A percentile compares a stretch with the other conserved stretches of the same genome.
phyloP scores from a whole-genome alignment of 352 stramenopile genomes.

The Pythium dissotocum region DNA sequence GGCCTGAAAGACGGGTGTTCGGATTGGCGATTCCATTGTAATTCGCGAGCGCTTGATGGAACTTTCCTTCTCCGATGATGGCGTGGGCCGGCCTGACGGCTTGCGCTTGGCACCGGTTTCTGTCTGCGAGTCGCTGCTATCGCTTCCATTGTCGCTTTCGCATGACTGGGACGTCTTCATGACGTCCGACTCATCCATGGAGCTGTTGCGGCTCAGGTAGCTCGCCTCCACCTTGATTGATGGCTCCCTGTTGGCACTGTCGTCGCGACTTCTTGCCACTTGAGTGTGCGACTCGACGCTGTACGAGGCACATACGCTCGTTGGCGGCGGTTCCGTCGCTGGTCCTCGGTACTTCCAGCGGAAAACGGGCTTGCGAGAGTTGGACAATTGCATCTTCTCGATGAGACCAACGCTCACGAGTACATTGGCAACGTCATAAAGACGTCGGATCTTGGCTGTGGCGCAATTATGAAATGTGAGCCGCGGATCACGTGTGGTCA shows the following conservation, averaged over 20 bases:
- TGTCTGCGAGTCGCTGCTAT: constrained; percentile 55
- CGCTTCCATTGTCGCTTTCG: constrained; percentile 62
- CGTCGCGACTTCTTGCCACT: constrained; percentile 17
- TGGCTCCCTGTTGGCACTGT: background rate
- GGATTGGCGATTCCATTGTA: constrained; percentile 14
- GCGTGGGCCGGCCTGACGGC: constrained; percentile 12
- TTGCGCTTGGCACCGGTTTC: constrained; percentile 47
- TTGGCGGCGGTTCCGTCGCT: background rate
- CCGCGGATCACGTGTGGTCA: background rate
- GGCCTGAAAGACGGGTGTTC: background rate
- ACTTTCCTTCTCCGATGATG: constrained; percentile 29
- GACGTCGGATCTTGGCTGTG: constrained; percentile 92
- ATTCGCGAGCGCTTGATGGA: constrained; percentile 33
- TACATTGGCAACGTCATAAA: constrained; percentile 98
- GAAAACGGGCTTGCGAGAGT: constrained; percentile 83
- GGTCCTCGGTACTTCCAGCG: constrained; percentile 59
- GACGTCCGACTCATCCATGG: constrained; percentile 8
- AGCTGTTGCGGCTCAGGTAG: constrained; percentile 6
- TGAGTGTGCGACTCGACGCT: background rate
- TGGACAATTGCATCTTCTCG: constrained; percentile 85
- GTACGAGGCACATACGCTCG: background rate
- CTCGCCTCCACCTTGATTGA: constrained; percentile 28
- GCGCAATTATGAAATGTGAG: background rate
- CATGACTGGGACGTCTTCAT: constrained; percentile 61
- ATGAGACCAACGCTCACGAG: constrained; percentile 92